phyloP scores from a whole-genome alignment of 164 flowering plant species.

The Umbellularia californica region DNA sequence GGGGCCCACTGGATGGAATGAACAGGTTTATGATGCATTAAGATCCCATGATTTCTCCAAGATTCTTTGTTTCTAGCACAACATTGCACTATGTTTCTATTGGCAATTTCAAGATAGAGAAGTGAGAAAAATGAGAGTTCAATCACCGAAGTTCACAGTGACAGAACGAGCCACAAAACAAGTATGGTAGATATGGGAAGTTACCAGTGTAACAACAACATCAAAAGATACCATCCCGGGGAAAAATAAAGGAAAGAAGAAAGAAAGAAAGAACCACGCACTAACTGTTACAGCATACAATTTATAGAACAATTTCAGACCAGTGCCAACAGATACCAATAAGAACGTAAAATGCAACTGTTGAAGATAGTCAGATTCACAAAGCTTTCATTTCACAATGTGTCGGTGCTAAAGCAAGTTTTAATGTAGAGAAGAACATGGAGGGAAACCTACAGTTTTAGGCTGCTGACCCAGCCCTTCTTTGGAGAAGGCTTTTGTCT shows the following conservation, averaged over 20 bases:
- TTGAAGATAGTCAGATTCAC: background rate
- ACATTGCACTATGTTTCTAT: no score
- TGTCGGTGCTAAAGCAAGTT: background rate
- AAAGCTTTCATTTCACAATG: background rate
- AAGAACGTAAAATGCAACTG: background rate
- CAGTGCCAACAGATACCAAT: background rate
- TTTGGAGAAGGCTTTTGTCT: conserved; percentile 98
- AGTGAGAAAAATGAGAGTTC: background rate
- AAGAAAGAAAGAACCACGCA: background rate
- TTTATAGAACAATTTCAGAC: background rate
- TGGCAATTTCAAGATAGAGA: no score
- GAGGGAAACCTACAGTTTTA: conserved; percentile 62
- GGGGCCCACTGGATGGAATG: background rate
- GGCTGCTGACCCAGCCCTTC: conserved; percentile 99
- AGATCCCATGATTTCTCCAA: background rate
- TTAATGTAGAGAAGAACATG: background rate
- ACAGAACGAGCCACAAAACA: background rate
- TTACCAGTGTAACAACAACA: background rate
- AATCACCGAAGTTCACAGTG: background rate
- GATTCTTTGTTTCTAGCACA: background rate
- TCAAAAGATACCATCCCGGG: no score
- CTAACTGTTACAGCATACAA: background rate
- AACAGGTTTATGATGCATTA: background rate
- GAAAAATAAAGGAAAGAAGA: no score
- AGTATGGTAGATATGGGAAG: background rate